Evolutionary conservation across 169 alveolate genomes (phyloP).

Genomic region (Cryptosporidium ubiquitum): DNA sequence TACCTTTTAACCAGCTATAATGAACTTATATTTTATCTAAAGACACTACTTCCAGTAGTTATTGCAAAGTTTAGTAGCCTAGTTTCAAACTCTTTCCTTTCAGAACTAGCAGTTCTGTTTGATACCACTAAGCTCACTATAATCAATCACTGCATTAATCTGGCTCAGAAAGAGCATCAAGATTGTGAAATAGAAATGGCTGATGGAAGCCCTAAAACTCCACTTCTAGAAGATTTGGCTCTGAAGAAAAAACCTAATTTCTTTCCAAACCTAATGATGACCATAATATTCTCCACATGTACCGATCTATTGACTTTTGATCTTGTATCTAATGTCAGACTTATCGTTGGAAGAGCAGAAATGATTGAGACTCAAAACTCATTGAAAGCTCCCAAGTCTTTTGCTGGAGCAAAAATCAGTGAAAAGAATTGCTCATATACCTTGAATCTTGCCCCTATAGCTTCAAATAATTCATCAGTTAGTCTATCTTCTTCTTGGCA

Average conservation of each 20-base stretch:
- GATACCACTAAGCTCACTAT: constrained; percentile 10
- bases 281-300: constrained; percentile 37
- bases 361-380: constrained; percentile 40
- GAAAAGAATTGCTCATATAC: background rate
- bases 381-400: background rate
- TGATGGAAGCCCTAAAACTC: background rate
- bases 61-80: constrained; percentile 17
- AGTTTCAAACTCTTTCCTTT: constrained; percentile 3
- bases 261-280: constrained; percentile 47
- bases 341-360: constrained; percentile 52
- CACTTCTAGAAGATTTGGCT: background rate
- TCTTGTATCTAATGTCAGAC: constrained; percentile 23
- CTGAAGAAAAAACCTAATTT: background rate
- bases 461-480: constrained; percentile 67
- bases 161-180: background rate
- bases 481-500: constrained; percentile 58
- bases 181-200: background rate
- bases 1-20: constrained; percentile 43
- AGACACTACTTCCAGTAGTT: constrained; percentile 32
- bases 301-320: constrained; percentile 48
- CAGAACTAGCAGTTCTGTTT: constrained; percentile 17
- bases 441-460: background rate
- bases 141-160: background rate
- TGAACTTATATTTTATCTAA: constrained; percentile 27
- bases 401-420: background rate